phyloP scores from a whole-genome alignment of 352 stramenopile genomes.

The Phytopythium cucurbitacearum region DNA sequence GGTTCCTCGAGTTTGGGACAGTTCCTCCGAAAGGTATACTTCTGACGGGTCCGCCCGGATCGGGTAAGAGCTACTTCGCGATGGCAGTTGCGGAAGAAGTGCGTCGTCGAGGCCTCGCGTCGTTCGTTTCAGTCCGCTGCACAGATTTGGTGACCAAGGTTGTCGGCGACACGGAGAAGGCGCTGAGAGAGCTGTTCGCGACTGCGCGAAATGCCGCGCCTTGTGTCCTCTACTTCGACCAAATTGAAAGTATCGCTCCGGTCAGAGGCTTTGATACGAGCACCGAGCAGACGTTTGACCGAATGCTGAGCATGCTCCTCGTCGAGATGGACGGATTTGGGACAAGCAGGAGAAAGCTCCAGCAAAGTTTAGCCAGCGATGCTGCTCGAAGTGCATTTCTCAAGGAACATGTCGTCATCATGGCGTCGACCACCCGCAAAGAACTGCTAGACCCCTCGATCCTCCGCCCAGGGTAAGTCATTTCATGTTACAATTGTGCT shows the following conservation, averaged over 20 bases:
- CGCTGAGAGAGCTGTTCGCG: constrained; percentile 83
- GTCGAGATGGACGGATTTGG: constrained; percentile 90
- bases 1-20: constrained; percentile 97
- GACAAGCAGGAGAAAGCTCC: constrained; percentile 31
- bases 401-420: constrained; percentile 80
- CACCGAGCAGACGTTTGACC: constrained; percentile 91
- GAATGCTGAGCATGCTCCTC: constrained; percentile 87
- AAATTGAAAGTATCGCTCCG: constrained; percentile 88
- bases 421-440: constrained; percentile 77
- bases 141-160: constrained; percentile 89
- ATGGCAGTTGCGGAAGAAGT: constrained; percentile 60
- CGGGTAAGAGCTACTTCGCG: constrained; percentile 97
- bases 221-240: constrained; percentile 91
- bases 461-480: constrained; percentile 70
- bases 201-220: constrained; percentile 82
- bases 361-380: constrained; percentile 25
- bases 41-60: constrained; percentile 97
- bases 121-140: constrained; percentile 86
- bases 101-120: constrained; percentile 53
- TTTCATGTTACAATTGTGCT: neutral
- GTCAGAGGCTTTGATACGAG: constrained; percentile 88
- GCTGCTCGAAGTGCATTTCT: constrained; percentile 58
- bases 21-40: constrained; percentile 96
- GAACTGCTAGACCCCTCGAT: constrained; percentile 81
- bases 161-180: constrained; percentile 87